phyloP scores from a whole-genome alignment of 2,329 filamentous ascomycete genomes.

The Rhinocladiella similis region DNA sequence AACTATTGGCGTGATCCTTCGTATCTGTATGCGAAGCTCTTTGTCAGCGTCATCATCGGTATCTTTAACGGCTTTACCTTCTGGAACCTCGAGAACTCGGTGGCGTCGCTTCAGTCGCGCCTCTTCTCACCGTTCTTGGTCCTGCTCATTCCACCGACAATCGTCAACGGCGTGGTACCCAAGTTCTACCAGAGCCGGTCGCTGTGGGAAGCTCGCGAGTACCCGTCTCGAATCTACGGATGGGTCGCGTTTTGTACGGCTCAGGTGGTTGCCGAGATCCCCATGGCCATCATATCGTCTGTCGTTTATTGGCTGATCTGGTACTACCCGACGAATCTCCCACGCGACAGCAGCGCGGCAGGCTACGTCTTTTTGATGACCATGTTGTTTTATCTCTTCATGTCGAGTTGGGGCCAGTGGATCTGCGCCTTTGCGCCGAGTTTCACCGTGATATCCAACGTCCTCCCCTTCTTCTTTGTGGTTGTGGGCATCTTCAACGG shows the following conservation, averaged over 20 bases:
- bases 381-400: constrained; percentile 75
- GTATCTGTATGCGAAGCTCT: constrained; percentile 76
- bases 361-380: constrained; percentile 80
- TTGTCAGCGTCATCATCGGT: constrained; percentile 68
- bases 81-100: constrained; percentile 64
- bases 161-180: constrained; percentile 73
- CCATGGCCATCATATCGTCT: constrained; percentile 63
- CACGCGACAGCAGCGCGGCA: constrained; percentile 61
- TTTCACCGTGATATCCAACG: constrained; percentile 75
- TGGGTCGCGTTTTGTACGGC: constrained; percentile 76
- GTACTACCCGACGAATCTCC: constrained; percentile 75
- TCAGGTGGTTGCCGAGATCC: constrained; percentile 71
- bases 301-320: constrained; percentile 72
- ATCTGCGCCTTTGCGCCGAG: constrained; percentile 78
- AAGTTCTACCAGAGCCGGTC: constrained; percentile 74
- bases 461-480: constrained; percentile 77
- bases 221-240: constrained; percentile 72
- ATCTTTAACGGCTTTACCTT: constrained; percentile 80
- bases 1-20: constrained; percentile 76
- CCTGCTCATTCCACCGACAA: constrained; percentile 65
- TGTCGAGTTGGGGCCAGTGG: constrained; percentile 77
- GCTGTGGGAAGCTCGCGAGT: constrained; percentile 72
- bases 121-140: constrained; percentile 73
- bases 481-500: constrained; percentile 72
- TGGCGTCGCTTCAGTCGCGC: constrained; percentile 72